Evolutionary conservation across 2,329 filamentous ascomycete species (phyloP).

Genomic region (Cordyceps javanica): DNA sequence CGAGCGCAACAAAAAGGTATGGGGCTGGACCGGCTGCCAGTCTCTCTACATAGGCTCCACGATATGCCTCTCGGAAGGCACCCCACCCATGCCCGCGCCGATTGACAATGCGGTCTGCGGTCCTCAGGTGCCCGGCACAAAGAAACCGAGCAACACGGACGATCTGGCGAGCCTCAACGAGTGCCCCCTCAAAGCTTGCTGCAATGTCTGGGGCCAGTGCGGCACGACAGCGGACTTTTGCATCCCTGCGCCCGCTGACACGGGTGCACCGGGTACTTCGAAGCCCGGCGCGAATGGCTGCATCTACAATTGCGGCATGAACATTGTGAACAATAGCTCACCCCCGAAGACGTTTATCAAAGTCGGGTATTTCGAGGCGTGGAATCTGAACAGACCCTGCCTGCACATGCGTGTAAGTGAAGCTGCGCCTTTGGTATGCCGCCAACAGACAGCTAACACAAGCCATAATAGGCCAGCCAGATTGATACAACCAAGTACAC

Average conservation of each 20-base stretch:
- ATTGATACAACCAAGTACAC: not conserved
- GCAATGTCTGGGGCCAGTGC: constrained; percentile 15
- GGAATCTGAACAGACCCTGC: constrained; percentile 14
- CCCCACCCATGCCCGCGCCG: constrained; percentile 21
- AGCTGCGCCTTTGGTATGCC: not conserved
- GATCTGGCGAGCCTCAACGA: constrained; percentile 28
- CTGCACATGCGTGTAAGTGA: constrained; percentile 12
- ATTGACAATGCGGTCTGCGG: constrained; percentile 35
- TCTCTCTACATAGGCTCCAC: constrained; percentile 8
- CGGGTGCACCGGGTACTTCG: constrained; percentile 16
- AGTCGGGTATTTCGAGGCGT: constrained; percentile 19
- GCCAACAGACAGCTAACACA: not conserved
- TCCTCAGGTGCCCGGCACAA: constrained; percentile 32
- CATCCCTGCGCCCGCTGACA: constrained; percentile 8
- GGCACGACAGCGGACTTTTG: constrained; percentile 7
- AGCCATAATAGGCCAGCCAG: not conserved
- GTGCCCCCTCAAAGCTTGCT: constrained; percentile 22
- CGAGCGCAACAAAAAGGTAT: constrained; percentile 13
- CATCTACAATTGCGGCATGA: constrained; percentile 35
- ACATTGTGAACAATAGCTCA: constrained; percentile 14
- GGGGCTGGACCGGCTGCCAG: constrained; percentile 22
- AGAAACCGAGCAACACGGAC: constrained; percentile 18
- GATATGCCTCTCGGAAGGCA: constrained; percentile 21
- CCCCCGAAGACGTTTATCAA: not conserved
- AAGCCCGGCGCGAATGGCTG: constrained; percentile 27